phyloP scores from a whole-genome alignment of 257 asterid species.

The Gynochthodes officinalis region DNA sequence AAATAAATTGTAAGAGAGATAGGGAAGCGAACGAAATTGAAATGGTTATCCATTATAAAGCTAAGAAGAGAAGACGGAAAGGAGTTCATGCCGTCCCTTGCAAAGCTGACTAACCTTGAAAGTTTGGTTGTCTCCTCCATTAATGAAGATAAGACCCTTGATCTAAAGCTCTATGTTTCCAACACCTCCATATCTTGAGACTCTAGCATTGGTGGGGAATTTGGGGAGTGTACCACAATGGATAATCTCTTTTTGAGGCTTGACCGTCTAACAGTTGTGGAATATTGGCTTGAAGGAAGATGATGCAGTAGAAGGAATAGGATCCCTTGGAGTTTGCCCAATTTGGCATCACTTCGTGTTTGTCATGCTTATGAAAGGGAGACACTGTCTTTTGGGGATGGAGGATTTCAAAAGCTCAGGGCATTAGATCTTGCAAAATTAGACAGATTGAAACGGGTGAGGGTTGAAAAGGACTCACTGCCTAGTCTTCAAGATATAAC shows the following conservation, averaged over 20 bases:
- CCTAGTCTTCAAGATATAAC: background rate
- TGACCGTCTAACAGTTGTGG: background rate
- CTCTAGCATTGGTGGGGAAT: background rate
- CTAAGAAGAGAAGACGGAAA: slow-evolving; percentile 1
- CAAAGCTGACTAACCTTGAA: slow-evolving; percentile 6
- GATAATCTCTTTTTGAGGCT: slow-evolving; percentile 13
- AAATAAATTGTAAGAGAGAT: background rate
- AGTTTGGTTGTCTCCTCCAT: background rate
- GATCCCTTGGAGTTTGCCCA: slow-evolving; percentile 14
- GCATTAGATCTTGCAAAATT: background rate
- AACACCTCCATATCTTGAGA: background rate
- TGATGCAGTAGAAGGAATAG: too few species aligned
- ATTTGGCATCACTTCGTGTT: background rate
- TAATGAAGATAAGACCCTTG: background rate
- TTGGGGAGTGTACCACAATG: too few species aligned
- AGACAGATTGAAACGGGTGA: slow-evolving; percentile 10
- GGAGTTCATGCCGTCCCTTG: background rate
- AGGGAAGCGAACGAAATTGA: slow-evolving; percentile 2
- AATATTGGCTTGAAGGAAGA: slow-evolving; percentile 1
- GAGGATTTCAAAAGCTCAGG: slow-evolving; percentile 14
- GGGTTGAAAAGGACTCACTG: too few species aligned
- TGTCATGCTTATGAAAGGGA: slow-evolving; percentile 13
- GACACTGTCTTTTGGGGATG: slow-evolving; percentile 1
- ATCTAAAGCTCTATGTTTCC: background rate
- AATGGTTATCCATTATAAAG: background rate